These are phyloP conservation scores for Agastache rugosa DNA, from an alignment of 257 asterid species.

Conservation along the genomic window DNA sequence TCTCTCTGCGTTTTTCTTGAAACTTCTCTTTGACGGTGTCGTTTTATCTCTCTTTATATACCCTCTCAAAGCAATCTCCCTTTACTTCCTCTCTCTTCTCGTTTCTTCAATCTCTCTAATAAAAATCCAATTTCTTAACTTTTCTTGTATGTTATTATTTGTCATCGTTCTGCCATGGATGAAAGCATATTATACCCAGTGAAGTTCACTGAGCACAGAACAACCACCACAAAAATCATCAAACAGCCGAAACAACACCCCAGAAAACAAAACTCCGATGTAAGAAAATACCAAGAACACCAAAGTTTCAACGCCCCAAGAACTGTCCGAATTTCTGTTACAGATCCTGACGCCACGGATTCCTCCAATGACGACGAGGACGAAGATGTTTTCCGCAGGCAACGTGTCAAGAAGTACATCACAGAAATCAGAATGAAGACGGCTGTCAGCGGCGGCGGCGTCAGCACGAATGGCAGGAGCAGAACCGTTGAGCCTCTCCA, in stretches of 20 bases:
- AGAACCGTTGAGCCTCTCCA: slow-evolving; percentile 37
- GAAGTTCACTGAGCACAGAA: slow-evolving; percentile 70
- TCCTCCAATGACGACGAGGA: slow-evolving; percentile 73
- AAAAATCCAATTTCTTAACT: background rate
- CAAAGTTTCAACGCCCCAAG: slow-evolving; percentile 37
- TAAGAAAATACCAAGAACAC: slow-evolving; percentile 25
- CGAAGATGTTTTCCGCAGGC: slow-evolving; percentile 54
- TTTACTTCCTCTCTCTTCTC: background rate
- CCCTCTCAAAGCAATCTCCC: slow-evolving; percentile 34
- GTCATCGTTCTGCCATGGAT: slow-evolving; percentile 48
- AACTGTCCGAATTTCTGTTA: slow-evolving; percentile 60
- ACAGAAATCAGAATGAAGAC: slow-evolving; percentile 63
- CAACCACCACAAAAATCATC: slow-evolving; percentile 46
- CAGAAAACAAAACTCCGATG: slow-evolving; percentile 23
- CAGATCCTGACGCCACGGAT: slow-evolving; percentile 83
- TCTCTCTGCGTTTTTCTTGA: slow-evolving; percentile 32
- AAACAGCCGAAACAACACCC: slow-evolving; percentile 43
- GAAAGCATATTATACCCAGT: slow-evolving; percentile 52
- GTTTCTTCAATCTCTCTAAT: background rate
- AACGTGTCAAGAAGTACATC: slow-evolving; percentile 65
- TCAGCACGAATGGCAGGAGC: slow-evolving; percentile 15
- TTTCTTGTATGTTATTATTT: slow-evolving; percentile 20
- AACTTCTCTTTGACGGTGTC: slow-evolving; percentile 43
- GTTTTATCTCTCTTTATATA: background rate
- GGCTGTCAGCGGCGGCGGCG: background rate